Percentiles rank a stretch among this genome's conserved stretches.
These are phyloP conservation scores for Trichomonas vaginalis DNA, from an alignment of 208 protist genomes.

Conservation along the genomic window DNA sequence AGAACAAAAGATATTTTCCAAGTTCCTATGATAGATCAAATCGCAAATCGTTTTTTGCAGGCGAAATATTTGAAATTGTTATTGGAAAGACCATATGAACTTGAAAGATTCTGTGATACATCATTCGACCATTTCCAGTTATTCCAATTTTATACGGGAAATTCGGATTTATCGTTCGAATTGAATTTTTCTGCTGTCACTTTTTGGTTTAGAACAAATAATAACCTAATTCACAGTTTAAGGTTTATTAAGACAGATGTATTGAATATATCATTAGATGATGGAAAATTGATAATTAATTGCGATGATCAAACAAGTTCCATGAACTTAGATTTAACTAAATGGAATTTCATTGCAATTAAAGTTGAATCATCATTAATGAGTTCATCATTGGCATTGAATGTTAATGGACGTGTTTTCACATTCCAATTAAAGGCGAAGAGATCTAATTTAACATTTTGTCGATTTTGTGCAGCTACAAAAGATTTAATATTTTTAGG, in stretches of 20 bases:
- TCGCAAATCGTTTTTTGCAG: not conserved
- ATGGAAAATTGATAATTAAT: not conserved
- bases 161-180: not conserved
- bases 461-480: not conserved
- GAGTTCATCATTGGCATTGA: not conserved
- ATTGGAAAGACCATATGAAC: not conserved
- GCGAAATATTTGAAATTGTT: not conserved
- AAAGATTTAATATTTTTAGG: not conserved
- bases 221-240: not conserved
- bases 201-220: not conserved
- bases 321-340: not conserved
- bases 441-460: not conserved
- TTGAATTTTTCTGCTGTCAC: not conserved
- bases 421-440: not conserved
- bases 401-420: not conserved
- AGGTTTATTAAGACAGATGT: not conserved
- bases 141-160: not conserved
- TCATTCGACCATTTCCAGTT: not conserved
- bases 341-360: not conserved
- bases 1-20: not conserved
- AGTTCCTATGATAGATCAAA: not conserved
- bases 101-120: not conserved
- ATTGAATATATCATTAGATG: not conserved
- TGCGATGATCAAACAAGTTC: not conserved
- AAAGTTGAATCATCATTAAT: not conserved